Conservation (phyloP, 495 filamentous ascomycete genomes). For the Aspergillus funiculosus region DNA sequence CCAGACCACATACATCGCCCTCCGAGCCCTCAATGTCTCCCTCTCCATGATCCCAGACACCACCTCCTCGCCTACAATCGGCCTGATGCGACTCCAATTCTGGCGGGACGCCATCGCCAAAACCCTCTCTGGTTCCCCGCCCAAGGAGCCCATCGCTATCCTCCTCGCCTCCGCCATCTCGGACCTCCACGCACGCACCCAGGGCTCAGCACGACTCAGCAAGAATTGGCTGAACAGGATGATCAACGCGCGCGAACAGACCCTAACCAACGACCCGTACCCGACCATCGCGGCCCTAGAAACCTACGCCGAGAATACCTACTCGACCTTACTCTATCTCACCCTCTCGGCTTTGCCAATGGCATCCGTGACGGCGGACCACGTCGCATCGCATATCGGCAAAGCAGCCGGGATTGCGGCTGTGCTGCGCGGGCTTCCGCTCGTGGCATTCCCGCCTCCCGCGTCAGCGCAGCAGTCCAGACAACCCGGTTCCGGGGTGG, state of each 20-base stretch:
- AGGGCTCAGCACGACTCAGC: conserved; percentile 55
- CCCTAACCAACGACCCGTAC: conserved; percentile 79
- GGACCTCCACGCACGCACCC: conserved; percentile 51
- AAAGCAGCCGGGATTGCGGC: conserved; percentile 87
- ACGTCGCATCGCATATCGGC: conserved; percentile 88
- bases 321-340: conserved; percentile 87
- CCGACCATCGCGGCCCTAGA: conserved; percentile 67
- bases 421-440: conserved; percentile 72
- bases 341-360: conserved; percentile 72
- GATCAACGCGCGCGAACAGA: conserved; percentile 71
- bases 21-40: conserved; percentile 90
- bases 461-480: conserved; percentile 46
- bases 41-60: conserved; percentile 82
- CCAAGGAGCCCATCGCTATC: conserved; percentile 86
- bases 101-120: conserved; percentile 81
- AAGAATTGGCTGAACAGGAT: conserved; percentile 77
- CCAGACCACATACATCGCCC: conserved; percentile 77
- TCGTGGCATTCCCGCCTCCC: conserved; percentile 74
- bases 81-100: conserved; percentile 85
- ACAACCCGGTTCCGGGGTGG: conserved; percentile 28
- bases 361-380: conserved; percentile 77
- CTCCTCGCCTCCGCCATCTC: conserved; percentile 66
- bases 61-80: conserved; percentile 74
- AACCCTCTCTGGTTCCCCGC: conserved; percentile 65
- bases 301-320: conserved; percentile 87